phyloP scores from a whole-genome alignment of 2,329 filamentous ascomycete genomes.

The Clarireedia paspali region DNA sequence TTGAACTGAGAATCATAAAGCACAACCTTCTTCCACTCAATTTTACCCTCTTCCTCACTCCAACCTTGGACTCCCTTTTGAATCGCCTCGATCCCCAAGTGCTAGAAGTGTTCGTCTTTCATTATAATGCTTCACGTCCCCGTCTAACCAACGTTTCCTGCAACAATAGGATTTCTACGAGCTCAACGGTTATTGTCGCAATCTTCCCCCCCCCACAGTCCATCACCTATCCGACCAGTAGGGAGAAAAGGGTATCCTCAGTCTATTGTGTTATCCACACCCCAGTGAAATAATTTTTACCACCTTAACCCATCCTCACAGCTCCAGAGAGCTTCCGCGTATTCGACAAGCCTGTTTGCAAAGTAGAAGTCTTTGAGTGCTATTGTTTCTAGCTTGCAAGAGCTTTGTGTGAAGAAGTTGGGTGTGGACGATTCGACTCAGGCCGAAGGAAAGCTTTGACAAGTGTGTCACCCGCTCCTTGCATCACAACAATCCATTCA shows the following conservation, averaged over 20 bases:
- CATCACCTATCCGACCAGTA: not conserved
- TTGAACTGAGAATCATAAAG: not conserved
- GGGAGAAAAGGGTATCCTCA: not conserved
- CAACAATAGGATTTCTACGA: not conserved
- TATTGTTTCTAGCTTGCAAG: slow-evolving; percentile 5
- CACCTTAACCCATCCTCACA: not conserved
- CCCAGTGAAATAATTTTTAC: not conserved
- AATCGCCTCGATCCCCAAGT: not conserved
- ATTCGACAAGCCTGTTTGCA: not conserved
- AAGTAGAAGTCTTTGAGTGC: not conserved
- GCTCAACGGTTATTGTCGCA: not conserved
- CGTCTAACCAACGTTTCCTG: not conserved
- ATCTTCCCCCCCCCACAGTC: not conserved
- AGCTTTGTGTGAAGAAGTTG: slow-evolving; percentile 17
- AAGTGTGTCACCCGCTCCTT: slow-evolving; percentile 28
- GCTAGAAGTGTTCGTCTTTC: not conserved
- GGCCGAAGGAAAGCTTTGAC: slow-evolving; percentile 16
- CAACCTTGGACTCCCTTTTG: not conserved
- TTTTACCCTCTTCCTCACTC: not conserved
- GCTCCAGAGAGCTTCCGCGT: not conserved
- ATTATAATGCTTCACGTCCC: not conserved
- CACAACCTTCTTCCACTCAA: not conserved
- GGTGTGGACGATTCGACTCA: slow-evolving; percentile 16
- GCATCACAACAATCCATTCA: slow-evolving; percentile 22
- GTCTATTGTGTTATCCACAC: not conserved